phyloP scores from a whole-genome alignment of 257 asterid species.

The Rubia yunnanensis region DNA sequence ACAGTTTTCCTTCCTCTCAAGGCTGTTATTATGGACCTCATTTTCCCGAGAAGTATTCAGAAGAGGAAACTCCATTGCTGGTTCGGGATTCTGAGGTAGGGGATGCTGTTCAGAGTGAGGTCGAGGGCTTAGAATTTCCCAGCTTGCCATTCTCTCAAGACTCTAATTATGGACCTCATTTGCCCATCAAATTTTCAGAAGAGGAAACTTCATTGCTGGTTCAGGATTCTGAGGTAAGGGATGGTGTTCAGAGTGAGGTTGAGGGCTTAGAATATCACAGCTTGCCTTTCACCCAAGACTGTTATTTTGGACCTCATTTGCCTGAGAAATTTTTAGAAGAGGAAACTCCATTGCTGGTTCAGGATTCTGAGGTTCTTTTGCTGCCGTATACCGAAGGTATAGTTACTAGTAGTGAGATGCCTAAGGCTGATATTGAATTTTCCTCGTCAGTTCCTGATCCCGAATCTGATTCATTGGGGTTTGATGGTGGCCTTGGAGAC shows the following conservation, averaged over 20 bases:
- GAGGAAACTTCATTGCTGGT: conserved; percentile 33
- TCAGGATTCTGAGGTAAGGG: conserved; percentile 24
- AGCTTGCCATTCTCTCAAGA: conserved; percentile 24
- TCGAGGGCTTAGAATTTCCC: conserved; percentile 27
- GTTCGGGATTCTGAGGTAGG: conserved; percentile 24
- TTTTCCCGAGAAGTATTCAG: conserved; percentile 27
- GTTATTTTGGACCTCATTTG: conserved; percentile 21
- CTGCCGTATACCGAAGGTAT: conserved; percentile 46
- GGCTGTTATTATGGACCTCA: conserved; percentile 26
- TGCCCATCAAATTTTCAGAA: conserved; percentile 25
- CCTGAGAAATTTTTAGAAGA: conserved; percentile 27
- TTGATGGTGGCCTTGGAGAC: conserved; percentile 74
- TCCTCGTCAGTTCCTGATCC: conserved; percentile 25
- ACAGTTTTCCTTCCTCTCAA: conserved; percentile 20
- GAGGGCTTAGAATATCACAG: conserved; percentile 28
- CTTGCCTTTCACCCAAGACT: conserved; percentile 24
- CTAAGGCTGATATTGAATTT: conserved; percentile 24
- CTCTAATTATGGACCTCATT: conserved; percentile 21
- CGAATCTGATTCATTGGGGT: conserved; percentile 39
- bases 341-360: conserved; percentile 35
- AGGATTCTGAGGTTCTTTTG: conserved; percentile 38
- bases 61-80: conserved; percentile 33
- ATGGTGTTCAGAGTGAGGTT: conserved; percentile 23
- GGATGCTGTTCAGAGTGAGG: conserved; percentile 25
- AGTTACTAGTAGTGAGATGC: conserved; percentile 22